Evolutionary conservation across 1,139 yeast genomes (phyloP).

Genomic region (Magnusiomyces ingens): DNA sequence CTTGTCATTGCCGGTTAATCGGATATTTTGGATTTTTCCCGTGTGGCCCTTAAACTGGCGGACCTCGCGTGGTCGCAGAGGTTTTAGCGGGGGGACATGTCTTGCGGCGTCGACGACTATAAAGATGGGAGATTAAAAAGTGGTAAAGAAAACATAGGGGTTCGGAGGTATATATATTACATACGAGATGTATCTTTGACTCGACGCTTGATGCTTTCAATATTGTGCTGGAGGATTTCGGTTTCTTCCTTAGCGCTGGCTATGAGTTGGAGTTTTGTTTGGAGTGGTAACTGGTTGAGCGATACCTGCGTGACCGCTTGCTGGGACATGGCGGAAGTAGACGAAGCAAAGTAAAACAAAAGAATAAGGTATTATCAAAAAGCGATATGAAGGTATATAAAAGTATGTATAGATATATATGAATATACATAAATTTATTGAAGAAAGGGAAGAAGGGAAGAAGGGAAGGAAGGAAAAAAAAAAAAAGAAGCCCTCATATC

Average conservation of each 20-base stretch:
- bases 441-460: too few species aligned
- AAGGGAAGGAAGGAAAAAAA: too few species aligned
- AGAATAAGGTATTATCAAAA: background rate
- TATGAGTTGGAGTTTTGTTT: conserved; percentile 6
- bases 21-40: conserved; percentile 61
- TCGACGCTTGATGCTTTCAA: background rate
- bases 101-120: conserved; percentile 7
- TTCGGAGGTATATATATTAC: background rate
- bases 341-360: background rate
- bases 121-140: background rate
- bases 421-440: too few species aligned
- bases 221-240: background rate
- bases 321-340: background rate
- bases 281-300: conserved; percentile 3
- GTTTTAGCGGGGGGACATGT: conserved; percentile 12
- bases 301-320: conserved; percentile 1
- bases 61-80: background rate
- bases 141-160: background rate
- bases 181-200: background rate
- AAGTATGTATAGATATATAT: background rate
- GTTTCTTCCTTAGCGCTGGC: conserved; percentile 1
- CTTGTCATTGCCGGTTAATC: conserved; percentile 60
- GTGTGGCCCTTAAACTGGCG: conserved; percentile 59
- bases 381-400: background rate
- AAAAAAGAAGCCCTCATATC: too few species aligned